These are phyloP conservation scores for Rosa multiflora DNA, from an alignment of 306 rosid genomes.

Conservation along the genomic window DNA sequence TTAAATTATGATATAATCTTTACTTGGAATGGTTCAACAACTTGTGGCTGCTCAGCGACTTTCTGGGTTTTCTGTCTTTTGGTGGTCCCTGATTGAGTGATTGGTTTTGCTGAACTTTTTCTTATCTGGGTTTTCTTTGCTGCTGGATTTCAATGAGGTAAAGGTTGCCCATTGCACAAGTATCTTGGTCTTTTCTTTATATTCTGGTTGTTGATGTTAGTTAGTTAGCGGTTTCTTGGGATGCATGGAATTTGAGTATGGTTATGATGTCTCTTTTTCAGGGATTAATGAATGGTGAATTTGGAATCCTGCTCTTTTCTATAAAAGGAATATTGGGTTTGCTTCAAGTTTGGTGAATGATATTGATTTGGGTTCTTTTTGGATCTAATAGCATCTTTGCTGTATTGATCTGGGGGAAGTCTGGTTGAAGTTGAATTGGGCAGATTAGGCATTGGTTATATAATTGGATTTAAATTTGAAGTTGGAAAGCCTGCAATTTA, in stretches of 20 bases:
- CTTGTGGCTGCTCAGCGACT: constrained; percentile 10
- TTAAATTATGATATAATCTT: background rate
- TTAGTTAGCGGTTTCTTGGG: background rate
- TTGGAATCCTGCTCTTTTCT: constrained; percentile 18
- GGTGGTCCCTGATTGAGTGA: background rate
- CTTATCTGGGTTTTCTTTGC: constrained; percentile 24
- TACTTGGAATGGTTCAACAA: background rate
- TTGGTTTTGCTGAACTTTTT: background rate
- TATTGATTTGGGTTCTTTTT: constrained; percentile 17
- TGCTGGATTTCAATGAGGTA: constrained; percentile 33
- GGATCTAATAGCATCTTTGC: constrained; percentile 21
- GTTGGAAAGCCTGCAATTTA: constrained; percentile 22
- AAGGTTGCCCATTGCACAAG: background rate
- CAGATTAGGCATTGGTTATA: background rate
- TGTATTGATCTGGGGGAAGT: constrained; percentile 15
- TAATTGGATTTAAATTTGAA: constrained; percentile 19
- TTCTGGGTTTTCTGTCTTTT: background rate
- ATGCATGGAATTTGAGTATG: constrained; percentile 24
- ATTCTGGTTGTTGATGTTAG: background rate
- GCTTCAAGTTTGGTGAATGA: constrained; percentile 12
- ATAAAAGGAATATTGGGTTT: constrained; percentile 4
- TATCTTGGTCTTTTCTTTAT: background rate
- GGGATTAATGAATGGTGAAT: constrained; percentile 21
- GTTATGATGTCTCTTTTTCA: constrained; percentile 17
- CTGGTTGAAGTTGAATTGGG: constrained; percentile 13